Base-by-base conservation (phyloP, 2,329 filamentous ascomycete genomes). In the Pseudogymnoascus verrucosus region DNA sequence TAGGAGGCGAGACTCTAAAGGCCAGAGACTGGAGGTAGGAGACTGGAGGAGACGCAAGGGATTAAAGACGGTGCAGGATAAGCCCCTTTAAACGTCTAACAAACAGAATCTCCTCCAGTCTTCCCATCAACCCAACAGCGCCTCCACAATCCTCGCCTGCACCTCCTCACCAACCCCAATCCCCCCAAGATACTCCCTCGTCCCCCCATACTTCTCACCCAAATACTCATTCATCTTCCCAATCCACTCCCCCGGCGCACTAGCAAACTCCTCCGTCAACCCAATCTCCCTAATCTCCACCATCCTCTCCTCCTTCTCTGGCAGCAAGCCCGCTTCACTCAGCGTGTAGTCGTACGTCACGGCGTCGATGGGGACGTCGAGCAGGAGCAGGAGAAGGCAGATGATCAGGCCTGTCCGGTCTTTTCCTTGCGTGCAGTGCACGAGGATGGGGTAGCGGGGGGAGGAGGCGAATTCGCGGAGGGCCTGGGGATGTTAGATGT, bases 371-470 rank as follows among this genome's bases (percentile, higher is more conserved):
- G 85, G 83, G 1, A 89, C 75, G 6, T 75, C 76, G 3, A 89
- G 78, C 10, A 89, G 76, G 70, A 93, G 79, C 19, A 96, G 76
- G 0, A 89, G 75, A 3, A 96, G 77, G 42, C 89, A 78, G 4
- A 91, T 79, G 10, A 90, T 79, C 11, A 96, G 77, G 0, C 92
- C 92, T 1, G 86, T 92, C 1, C 92, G 84, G 71, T 96, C 92
- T 73, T 96, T 96, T 64, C 92, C 92, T 71, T 96, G 91, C 0
- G 91, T 95, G 74, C 92, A 96, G 74, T 96, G 91, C 2, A 95
- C 77, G 6, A 96, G 72, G 0, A 87, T 75, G 0, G 91, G 91
- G 67, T 86, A 85, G 14, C 79, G 79, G 0, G 74, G 68, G 2
- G 78, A 72, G 1, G 79, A 73, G 8, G 79, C 75, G 23, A 85